These are phyloP conservation scores for Ceraceosorus guamensis DNA, from an alignment of 1,284 basidiomycete genomes.

Conservation along the genomic window DNA sequence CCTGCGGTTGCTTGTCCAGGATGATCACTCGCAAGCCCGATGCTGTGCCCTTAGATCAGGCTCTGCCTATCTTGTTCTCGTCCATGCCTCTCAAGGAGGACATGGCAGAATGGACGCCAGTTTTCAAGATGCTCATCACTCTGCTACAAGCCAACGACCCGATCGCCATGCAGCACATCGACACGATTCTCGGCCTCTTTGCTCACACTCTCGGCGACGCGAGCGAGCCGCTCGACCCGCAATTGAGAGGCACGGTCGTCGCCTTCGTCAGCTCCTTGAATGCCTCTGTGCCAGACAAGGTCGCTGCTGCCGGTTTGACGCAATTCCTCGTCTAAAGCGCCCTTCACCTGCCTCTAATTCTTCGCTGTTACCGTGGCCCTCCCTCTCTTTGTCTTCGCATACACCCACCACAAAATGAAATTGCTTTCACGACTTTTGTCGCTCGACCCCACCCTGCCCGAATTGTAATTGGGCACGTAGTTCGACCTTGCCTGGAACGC, in stretches of 20 bases:
- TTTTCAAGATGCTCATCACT: conserved; percentile 82
- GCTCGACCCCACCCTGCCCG: too few relatives aligned
- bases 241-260: conserved; percentile 52
- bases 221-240: conserved; percentile 34
- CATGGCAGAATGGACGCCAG: conserved; percentile 60
- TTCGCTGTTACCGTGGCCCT: conserved; percentile 1
- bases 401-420: too few relatives aligned
- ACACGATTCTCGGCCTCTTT: conserved; percentile 74
- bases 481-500: too few relatives aligned
- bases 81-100: conserved; percentile 83
- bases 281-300: conserved; percentile 63
- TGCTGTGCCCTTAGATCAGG: conserved; percentile 77
- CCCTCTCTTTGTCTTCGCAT: background rate
- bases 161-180: conserved; percentile 65
- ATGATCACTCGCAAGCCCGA: conserved; percentile 74
- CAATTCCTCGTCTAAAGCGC: conserved; percentile 43
- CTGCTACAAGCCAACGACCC: conserved; percentile 70
- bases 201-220: conserved; percentile 63
- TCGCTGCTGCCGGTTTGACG: conserved; percentile 65
- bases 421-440: too few relatives aligned
- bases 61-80: conserved; percentile 73
- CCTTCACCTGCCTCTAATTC: background rate
- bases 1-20: conserved; percentile 81
- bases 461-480: too few relatives aligned
- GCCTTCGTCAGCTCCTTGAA: conserved; percentile 70